Conservation (phyloP, 1,139 yeast genomes). For the Taphrina wiesneri region DNA sequence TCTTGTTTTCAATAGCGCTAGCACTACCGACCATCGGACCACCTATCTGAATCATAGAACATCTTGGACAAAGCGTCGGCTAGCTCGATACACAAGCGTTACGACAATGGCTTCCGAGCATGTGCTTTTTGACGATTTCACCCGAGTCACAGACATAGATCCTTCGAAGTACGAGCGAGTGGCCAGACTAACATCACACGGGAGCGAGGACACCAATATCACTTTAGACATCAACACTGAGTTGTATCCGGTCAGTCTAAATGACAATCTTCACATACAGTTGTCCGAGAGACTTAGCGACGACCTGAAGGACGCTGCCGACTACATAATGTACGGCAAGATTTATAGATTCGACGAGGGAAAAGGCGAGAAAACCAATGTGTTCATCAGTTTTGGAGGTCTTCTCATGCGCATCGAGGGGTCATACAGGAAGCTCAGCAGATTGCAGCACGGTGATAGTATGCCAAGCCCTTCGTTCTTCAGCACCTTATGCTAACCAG, state of each 20-base stretch:
- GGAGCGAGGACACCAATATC: conserved; percentile 80
- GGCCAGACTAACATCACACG: conserved; percentile 80
- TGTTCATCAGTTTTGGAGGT: conserved; percentile 95
- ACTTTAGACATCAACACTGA: conserved; percentile 92
- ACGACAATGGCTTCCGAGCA: conserved; percentile 42
- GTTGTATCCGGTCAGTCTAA: conserved; percentile 77
- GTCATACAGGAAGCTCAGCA: conserved; percentile 81
- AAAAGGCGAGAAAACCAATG: conserved; percentile 60
- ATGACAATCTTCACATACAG: conserved; percentile 84
- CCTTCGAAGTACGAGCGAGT: conserved; percentile 91
- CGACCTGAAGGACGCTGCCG: conserved; percentile 90
- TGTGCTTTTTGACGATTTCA: conserved; percentile 90
- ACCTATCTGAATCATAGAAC: background rate
- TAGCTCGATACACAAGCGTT: background rate
- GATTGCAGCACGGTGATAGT: conserved; percentile 82
- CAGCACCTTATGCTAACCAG: background rate
- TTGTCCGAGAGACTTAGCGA: conserved; percentile 71
- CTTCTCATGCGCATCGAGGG: conserved; percentile 92
- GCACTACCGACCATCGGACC: background rate
- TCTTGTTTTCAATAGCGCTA: no score
- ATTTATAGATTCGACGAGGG: conserved; percentile 95
- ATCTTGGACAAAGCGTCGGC: background rate
- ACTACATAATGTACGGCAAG: conserved; percentile 97
- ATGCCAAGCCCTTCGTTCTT: background rate
- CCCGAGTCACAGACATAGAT: conserved; percentile 81